Evolutionary conservation across 768 basidiomycete species (phyloP).

Genomic region (Suillus hirtellus): DNA sequence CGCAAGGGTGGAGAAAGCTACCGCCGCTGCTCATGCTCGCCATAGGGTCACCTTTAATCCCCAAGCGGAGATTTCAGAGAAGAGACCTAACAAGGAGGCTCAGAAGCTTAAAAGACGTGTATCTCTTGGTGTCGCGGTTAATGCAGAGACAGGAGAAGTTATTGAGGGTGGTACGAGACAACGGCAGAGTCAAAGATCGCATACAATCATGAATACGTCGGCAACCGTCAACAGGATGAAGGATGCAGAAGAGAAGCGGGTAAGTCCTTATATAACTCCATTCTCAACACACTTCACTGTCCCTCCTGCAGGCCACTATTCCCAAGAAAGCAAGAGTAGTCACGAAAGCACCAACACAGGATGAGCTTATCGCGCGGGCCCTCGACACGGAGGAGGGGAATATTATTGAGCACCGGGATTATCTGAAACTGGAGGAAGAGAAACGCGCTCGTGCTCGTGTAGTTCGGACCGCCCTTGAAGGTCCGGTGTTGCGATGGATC

Average conservation of each 20-base stretch:
- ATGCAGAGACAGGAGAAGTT: conserved; percentile 64
- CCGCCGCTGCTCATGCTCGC: conserved; percentile 65
- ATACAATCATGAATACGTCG: conserved; percentile 72
- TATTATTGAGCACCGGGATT: conserved; percentile 73
- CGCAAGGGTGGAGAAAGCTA: conserved; percentile 58
- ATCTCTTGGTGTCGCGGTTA: conserved; percentile 52
- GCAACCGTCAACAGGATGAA: conserved; percentile 66
- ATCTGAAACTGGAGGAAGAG: conserved; percentile 79
- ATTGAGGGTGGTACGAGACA: conserved; percentile 37
- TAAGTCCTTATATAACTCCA: conserved; percentile 18
- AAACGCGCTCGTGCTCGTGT: conserved; percentile 66
- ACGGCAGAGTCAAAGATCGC: conserved; percentile 63
- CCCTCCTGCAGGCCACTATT: conserved; percentile 45
- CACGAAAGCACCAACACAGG: conserved; percentile 64
- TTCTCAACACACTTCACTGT: not conserved
- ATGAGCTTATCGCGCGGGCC: conserved; percentile 80
- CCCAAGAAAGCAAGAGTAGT: conserved; percentile 62
- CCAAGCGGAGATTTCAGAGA: conserved; percentile 34
- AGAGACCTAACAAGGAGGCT: conserved; percentile 23
- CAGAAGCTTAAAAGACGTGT: conserved; percentile 46
- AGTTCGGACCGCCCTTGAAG: conserved; percentile 60
- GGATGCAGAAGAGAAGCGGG: conserved; percentile 63
- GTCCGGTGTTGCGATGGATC: conserved; percentile 71
- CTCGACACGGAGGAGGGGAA: conserved; percentile 89
- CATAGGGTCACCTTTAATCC: conserved; percentile 72